Base-by-base conservation (phyloP, 768 basidiomycete species). In the Termitomyces bulborhizus region DNA sequence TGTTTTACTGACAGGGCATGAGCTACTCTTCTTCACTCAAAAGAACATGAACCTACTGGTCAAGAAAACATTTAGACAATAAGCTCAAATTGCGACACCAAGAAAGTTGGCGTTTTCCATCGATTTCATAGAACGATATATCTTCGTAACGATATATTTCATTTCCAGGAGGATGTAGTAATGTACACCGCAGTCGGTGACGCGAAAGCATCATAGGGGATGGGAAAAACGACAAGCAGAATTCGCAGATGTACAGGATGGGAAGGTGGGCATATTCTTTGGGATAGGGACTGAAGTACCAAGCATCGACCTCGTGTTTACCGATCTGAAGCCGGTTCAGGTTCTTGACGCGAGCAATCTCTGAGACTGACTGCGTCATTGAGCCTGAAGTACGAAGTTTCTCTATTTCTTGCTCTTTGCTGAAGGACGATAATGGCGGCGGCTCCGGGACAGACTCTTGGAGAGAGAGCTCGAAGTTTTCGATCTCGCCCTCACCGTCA, bases 261-360 rank as follows among this genome's bases (percentile, higher is more conserved):
- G 95, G 93, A 27, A 96, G 83, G 71, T 98, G 91, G 44, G 97
- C 93, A 74, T 92, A 98, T 74, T 98, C 97, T 73, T 92, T 89
- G 11, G 97, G 97, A 74, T 98, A 99, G 24, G 97, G 97, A 65
- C 91, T 94, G 78, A 98, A 98, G 72, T 99, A 99, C 97, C 97
- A 99, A n/a, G 97, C 88, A 63, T 99, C 97, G 62, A 99, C 92
- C 73, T 97, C 93, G 75, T 97, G 88, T 68, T 83, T 85, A 55
- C 97, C 97, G 58, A 99, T 98, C 69, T 96, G 93, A 29, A 99
- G 81, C 56, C 90, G 86, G 70, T 98, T 97, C 62, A 99, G 80
- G 69, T 99, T 99, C 78, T 98, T 98, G 65, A 99, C 97, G 51
- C 97, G 86, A 16, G 96, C 90, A 63, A 99, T 88, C 75, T 99